Evolutionary conservation across 768 basidiomycete genomes (phyloP), one percentile per base, ranked within the genome.

Genomic region (Nidularia sp.): DNA sequence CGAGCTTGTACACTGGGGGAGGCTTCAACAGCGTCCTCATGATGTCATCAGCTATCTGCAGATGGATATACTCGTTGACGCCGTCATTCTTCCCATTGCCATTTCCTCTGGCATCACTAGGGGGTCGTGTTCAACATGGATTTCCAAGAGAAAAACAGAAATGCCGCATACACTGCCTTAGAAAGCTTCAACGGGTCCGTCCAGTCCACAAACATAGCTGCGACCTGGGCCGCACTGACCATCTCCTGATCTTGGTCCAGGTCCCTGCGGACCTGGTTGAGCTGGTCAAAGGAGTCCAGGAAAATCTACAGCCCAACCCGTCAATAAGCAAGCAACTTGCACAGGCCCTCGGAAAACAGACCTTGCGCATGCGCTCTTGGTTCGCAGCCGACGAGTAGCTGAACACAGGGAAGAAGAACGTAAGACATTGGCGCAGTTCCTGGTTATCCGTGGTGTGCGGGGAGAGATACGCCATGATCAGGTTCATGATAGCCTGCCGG

Each of bases 341-440:
- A 18, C 18, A 18, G 18, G 18, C 18, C 18, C 18, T 18, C 18
- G 18, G 18, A 18, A 18, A 18, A 18, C 18, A 18, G 7, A 78
- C 77, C 54, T 68, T 64, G 39, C 73, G 78, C 76, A 97, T 85
- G n/a, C 79, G 67, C 13, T 77, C 66, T 66, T 97, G 94, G 60
- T 95, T 90, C 18, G 59, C 59, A 4, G 79, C 65, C 0, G 86
- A 85, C n/a, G 91, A 90, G 67, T 85, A 91, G 66, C 90, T 90
- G 62, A 88, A 97, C 0, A 85, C 83, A 1, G 84, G 88, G 69
- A 95, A 85, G 75, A 96, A 96, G 65, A 88, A 90, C 3, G 86
- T 79, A 36, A 97, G 68, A 60, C 87, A 93, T 65, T 98, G 95
- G 41, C 91, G 79, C 13, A 98, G 74, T 51, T 87, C 81, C 54